A percentile compares a stretch with the other conserved stretches of the same genome.
Conservation (phyloP, 805 yeast genomes). For the Candida rishiriensis region DNA sequence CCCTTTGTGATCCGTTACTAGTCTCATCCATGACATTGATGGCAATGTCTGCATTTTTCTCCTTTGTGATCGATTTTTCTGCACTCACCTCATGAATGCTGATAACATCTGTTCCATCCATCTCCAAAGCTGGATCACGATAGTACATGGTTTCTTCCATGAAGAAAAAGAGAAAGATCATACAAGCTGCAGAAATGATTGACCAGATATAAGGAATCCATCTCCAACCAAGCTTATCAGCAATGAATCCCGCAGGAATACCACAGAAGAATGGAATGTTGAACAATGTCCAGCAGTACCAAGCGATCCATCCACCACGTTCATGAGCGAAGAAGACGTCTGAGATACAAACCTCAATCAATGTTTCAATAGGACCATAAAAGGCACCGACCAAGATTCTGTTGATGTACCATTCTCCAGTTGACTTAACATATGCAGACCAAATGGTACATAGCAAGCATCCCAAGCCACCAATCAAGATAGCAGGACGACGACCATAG, state of each 20-base stretch:
- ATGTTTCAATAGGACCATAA: constrained; percentile 39
- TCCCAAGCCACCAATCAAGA: constrained; percentile 29
- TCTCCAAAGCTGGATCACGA: constrained; percentile 19
- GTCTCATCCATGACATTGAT: constrained; percentile 17
- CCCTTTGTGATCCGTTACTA: constrained; percentile 8
- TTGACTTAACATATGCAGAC: constrained; percentile 29
- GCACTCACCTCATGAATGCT: background rate
- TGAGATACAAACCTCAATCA: constrained; percentile 45
- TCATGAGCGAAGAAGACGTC: constrained; percentile 51
- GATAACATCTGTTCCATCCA: constrained; percentile 14
- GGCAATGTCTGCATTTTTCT: constrained; percentile 15
- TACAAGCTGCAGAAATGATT: constrained; percentile 40
- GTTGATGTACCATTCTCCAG: constrained; percentile 30
- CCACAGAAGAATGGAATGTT: constrained; percentile 56
- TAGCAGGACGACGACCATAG: constrained; percentile 36
- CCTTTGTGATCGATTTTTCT: constrained; percentile 11
- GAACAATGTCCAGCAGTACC: constrained; percentile 51
- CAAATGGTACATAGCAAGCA: constrained; percentile 28
- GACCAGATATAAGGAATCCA: constrained; percentile 50
- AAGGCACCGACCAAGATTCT: constrained; percentile 29
- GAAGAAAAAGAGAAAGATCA: constrained; percentile 35
- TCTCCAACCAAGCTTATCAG: constrained; percentile 44
- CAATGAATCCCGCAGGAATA: constrained; percentile 53
- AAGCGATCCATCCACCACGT: constrained; percentile 41
- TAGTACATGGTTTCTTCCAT: constrained; percentile 58